phyloP scores from a whole-genome alignment of 1,284 basidiomycete species.

The Austroboletus novae-zelandiae region DNA sequence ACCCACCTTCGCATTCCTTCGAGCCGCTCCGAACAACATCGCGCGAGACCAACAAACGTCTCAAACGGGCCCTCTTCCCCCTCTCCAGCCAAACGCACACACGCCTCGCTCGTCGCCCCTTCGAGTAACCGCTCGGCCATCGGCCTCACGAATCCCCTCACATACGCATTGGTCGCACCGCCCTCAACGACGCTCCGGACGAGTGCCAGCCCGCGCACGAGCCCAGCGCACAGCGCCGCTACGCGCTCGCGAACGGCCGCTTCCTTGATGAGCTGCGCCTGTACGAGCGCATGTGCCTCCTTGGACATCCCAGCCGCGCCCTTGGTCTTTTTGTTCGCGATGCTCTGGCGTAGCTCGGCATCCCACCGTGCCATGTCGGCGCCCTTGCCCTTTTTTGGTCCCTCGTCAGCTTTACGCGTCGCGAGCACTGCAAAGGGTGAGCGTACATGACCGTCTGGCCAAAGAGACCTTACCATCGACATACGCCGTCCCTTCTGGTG shows the following conservation, averaged over 20 bases:
- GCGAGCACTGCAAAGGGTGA: constrained; percentile 54
- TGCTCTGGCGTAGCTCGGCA: constrained; percentile 80
- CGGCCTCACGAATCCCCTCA: constrained; percentile 54
- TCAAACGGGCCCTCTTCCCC: constrained; percentile 50
- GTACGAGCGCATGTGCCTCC: constrained; percentile 77
- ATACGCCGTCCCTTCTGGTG: constrained; percentile 75
- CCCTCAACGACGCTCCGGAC: constrained; percentile 56
- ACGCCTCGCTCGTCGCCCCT: constrained; percentile 55
- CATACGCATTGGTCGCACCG: constrained; percentile 38
- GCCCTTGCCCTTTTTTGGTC: constrained; percentile 77
- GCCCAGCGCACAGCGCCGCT: constrained; percentile 45
- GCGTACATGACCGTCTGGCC: too few species aligned
- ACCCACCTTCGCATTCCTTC: constrained; percentile 69
- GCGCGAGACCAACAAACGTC: constrained; percentile 70
- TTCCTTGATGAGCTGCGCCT: constrained; percentile 82
- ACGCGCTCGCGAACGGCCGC: constrained; percentile 63
- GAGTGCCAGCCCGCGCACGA: constrained; percentile 69
- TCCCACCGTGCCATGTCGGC: constrained; percentile 92
- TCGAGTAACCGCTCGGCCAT: constrained; percentile 63
- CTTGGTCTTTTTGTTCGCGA: constrained; percentile 68
- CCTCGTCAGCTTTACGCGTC: constrained; percentile 51
- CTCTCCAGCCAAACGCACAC: constrained; percentile 51
- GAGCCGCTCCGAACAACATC: constrained; percentile 68
- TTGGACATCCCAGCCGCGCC: constrained; percentile 61
- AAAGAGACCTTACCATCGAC: constrained; percentile 62